phyloP scores from a whole-genome alignment of 75 land plant species.

The Larix kaempferi region DNA sequence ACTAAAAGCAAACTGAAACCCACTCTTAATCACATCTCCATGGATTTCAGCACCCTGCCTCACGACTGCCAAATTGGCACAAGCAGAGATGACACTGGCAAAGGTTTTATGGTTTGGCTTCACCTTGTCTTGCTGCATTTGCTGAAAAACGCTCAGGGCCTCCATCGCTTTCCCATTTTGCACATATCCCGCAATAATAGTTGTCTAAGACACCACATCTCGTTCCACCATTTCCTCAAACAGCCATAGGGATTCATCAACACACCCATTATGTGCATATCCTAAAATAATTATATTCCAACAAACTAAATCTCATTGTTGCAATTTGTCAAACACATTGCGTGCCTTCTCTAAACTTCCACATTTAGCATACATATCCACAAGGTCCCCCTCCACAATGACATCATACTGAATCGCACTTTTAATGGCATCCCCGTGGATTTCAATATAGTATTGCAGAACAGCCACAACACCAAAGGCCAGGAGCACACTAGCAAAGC shows the following conservation, averaged over 20 bases:
- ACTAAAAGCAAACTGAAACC: not conserved
- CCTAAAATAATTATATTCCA: too few species aligned
- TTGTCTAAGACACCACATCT: conserved; percentile 57
- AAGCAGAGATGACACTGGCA: conserved; percentile 36
- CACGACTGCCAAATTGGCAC: conserved; percentile 29
- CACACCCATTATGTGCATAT: too few species aligned
- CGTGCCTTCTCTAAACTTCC: conserved; percentile 39
- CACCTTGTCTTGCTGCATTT: conserved; percentile 28
- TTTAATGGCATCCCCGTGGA: conserved; percentile 34
- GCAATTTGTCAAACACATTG: conserved; percentile 24
- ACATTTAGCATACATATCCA: conserved; percentile 62
- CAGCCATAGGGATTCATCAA: too few species aligned
- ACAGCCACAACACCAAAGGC: conserved; percentile 45
- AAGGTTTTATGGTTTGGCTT: conserved; percentile 46
- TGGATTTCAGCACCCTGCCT: conserved; percentile 29
- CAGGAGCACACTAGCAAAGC: conserved; percentile 53
- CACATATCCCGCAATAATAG: conserved; percentile 43
- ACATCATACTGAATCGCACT: conserved; percentile 16
- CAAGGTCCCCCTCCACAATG: conserved; percentile 30
- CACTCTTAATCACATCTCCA: not conserved
- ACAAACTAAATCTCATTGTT: too few species aligned
- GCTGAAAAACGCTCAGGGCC: conserved; percentile 39
- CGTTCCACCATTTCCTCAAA: conserved; percentile 9
- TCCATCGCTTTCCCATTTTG: conserved; percentile 42
- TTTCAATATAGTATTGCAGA: conserved; percentile 38